phyloP scores from a whole-genome alignment of 257 asterid species.

The Nicotiana attenuata region DNA sequence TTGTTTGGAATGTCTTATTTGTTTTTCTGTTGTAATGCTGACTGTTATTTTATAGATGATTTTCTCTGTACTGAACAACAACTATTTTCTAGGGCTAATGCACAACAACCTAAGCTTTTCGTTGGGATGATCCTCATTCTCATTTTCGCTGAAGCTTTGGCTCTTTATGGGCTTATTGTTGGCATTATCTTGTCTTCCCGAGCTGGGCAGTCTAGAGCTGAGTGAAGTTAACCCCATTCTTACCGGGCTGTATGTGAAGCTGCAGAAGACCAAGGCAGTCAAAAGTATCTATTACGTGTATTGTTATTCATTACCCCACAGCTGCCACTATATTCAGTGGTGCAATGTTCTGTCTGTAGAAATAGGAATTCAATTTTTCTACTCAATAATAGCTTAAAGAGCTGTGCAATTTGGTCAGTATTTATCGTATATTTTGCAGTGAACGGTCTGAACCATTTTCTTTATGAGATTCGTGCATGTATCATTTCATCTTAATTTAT shows the following conservation, averaged over 20 bases:
- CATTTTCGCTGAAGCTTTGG: conserved; percentile 71
- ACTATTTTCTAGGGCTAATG: conserved; percentile 50
- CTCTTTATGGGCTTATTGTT: conserved; percentile 66
- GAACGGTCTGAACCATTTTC: neutral
- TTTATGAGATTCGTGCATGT: neutral
- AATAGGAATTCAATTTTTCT: neutral
- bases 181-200: conserved; percentile 71
- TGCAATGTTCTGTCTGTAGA: neutral
- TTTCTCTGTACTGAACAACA: neutral
- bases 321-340: neutral
- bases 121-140: conserved; percentile 82
- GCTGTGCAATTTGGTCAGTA: conserved; percentile 7
- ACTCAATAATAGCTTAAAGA: conserved; percentile 1
- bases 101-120: conserved; percentile 69
- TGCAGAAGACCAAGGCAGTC: neutral
- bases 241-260: neutral
- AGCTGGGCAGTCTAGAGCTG: conserved; percentile 77
- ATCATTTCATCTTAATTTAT: neutral
- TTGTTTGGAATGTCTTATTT: neutral
- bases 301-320: neutral
- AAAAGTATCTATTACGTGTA: neutral
- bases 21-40: neutral
- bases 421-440: neutral
- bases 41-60: neutral
- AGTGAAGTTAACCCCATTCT: conserved; percentile 19